Conservation (phyloP, 345 rosid species). For the Crucihimalaya himalaica region DNA sequence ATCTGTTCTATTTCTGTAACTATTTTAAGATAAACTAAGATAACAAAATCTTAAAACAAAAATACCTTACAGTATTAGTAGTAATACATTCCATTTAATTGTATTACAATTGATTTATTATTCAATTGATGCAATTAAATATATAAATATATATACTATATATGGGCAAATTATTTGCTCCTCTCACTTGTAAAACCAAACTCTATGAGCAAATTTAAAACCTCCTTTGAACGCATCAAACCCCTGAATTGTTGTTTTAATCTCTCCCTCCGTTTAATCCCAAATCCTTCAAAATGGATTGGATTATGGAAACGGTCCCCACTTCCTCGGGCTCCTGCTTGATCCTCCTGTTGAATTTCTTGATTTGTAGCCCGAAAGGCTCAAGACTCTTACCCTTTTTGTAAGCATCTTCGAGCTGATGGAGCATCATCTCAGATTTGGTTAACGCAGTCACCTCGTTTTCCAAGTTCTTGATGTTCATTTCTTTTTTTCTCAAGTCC, state of each 20-base stretch:
- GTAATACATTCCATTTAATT: slow-evolving; percentile 17
- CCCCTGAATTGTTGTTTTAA: slow-evolving; percentile 14
- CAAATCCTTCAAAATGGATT: slow-evolving; percentile 31
- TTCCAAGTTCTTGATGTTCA: slow-evolving; percentile 16
- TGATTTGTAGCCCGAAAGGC: slow-evolving; percentile 16
- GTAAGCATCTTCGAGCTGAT: slow-evolving; percentile 29
- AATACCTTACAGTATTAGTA: not conserved
- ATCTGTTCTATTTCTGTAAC: not conserved
- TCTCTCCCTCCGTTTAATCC: slow-evolving; percentile 25
- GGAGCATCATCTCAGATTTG: slow-evolving; percentile 6
- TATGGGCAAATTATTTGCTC: slow-evolving; percentile 16
- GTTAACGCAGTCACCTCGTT: slow-evolving; percentile 7
- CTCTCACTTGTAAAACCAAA: slow-evolving; percentile 30
- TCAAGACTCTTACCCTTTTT: slow-evolving; percentile 16
- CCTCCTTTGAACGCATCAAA: slow-evolving; percentile 24
- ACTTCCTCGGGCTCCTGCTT: not conserved
- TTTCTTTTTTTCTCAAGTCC: slow-evolving; percentile 23
- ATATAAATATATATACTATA: not conserved
- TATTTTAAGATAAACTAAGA: not conserved
- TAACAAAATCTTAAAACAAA: slow-evolving; percentile 16
- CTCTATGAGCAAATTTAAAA: slow-evolving; percentile 16
- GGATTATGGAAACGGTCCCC: slow-evolving; percentile 17
- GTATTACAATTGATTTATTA: slow-evolving; percentile 22
- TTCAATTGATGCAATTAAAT: slow-evolving; percentile 31
- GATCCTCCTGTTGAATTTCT: slow-evolving; percentile 28